phyloP scores from a whole-genome alignment of 768 basidiomycete species.

The Mycena kentingensis region DNA sequence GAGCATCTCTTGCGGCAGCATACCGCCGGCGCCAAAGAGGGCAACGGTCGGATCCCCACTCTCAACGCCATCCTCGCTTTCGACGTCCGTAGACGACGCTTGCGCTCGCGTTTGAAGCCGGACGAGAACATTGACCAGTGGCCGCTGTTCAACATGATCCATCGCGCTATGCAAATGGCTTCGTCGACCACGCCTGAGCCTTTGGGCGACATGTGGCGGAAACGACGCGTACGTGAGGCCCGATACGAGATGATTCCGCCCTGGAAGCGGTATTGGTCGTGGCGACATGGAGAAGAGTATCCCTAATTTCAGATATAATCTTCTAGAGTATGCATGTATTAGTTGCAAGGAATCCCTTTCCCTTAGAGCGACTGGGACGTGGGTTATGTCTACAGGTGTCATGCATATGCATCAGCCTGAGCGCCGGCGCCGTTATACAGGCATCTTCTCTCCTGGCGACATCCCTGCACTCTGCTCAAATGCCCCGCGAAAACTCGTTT shows the following conservation, averaged over 20 bases:
- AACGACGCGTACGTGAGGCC: neutral
- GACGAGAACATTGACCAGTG: slow-evolving; percentile 6
- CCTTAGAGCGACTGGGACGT: too few species aligned
- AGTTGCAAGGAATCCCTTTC: too few species aligned
- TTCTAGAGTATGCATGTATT: too few species aligned
- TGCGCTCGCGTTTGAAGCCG: neutral
- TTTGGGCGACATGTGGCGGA: slow-evolving; percentile 7
- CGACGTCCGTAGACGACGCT: too few species aligned
- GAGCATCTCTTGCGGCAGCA: slow-evolving; percentile 7
- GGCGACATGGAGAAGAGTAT: too few species aligned
- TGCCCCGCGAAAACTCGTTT: slow-evolving; percentile 72
- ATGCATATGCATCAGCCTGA: too few species aligned
- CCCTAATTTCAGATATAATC: too few species aligned
- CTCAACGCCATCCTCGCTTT: slow-evolving; percentile 8
- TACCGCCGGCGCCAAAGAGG: neutral
- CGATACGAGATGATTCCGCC: slow-evolving; percentile 11
- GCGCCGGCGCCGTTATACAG: too few species aligned
- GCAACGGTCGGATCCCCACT: slow-evolving; percentile 10
- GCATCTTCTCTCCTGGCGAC: too few species aligned
- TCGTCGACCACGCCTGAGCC: neutral
- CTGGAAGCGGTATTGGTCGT: slow-evolving; percentile 1
- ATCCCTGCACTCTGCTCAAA: slow-evolving; percentile 26
- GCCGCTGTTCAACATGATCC: slow-evolving; percentile 14
- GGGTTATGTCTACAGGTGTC: too few species aligned
- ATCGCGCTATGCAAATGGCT: slow-evolving; percentile 1